Evolutionary conservation across 2,329 filamentous ascomycete species (phyloP), one percentile per base, ranked within the genome.

Genomic region (Botrytis pseudocinerea): DNA sequence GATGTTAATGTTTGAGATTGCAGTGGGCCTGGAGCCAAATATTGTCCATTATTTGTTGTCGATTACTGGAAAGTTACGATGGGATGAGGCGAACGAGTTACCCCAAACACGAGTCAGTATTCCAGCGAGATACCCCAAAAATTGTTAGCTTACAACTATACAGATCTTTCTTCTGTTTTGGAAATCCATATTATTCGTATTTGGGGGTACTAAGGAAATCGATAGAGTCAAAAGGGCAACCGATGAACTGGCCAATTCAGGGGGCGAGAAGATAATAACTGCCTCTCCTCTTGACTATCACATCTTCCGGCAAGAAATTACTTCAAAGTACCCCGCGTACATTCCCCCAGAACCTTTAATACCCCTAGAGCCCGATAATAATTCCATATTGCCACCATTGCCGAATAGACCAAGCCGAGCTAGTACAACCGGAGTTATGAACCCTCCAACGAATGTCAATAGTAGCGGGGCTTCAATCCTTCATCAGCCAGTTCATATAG

Each of bases 201-300:
- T 98, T 80, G 96, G 96, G 40, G 93, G 94, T 59, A 90, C 90
- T 54, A 82, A 89, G 70, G 91, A 94, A 76, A 87, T 97, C 28
- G 88, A 91, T 44, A 86, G 89, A 73, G 88, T 93, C 48, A 98
- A 98, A 82, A 85, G 86, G 75, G 90, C 89, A 4, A 90, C 95
- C 46, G 87, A 87, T 70, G 90, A 94, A 76, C 78, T 82, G 6
- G 80, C 82, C 20, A 78, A 80, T 54, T 73, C 78, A 10, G 85
- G 87, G 42, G 87, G 88, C 54, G 87, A 87, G 74, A 90, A 90
- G 77, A 85, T 93, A 62, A 95, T 99, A 74, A 97, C 93, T 1
- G 95, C 96, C 7, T 98, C 95, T 1, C 96, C 96, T 7, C 85
- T 99, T 18, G 96, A 99, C 80, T 99, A 99, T 80, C 95, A 99